phyloP scores from a whole-genome alignment of 2,329 filamentous ascomycete genomes.

The Trichoderma sp. region DNA sequence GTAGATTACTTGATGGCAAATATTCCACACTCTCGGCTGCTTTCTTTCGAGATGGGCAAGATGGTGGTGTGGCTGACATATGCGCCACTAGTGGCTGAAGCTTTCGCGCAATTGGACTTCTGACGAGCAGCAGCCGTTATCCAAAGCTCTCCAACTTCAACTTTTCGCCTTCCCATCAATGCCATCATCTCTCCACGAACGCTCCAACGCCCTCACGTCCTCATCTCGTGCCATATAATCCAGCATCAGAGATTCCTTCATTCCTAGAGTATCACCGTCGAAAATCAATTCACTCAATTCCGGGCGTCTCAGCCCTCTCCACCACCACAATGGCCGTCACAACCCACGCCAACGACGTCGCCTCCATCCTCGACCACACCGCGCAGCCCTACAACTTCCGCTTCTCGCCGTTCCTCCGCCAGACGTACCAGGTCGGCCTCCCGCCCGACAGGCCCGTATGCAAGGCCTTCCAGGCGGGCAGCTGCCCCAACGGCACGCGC shows the following conservation, averaged over 20 bases:
- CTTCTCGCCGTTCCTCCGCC: slow-evolving; percentile 81
- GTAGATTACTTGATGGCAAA: background rate
- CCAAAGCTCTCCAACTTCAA: background rate
- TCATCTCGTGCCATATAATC: background rate
- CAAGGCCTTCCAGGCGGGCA: slow-evolving; percentile 78
- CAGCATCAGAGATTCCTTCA: background rate
- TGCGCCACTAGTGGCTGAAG: slow-evolving; percentile 17
- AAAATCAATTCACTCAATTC: background rate
- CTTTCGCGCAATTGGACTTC: slow-evolving; percentile 1
- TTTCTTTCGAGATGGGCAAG: background rate
- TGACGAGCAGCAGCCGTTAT: background rate
- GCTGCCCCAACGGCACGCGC: slow-evolving; percentile 78
- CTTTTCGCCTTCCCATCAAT: background rate
- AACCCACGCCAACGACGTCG: slow-evolving; percentile 26
- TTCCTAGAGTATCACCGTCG: background rate
- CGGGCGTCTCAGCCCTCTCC: slow-evolving; percentile 1
- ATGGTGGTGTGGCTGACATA: slow-evolving; percentile 21
- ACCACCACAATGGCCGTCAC: slow-evolving; percentile 32
- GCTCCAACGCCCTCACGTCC: background rate
- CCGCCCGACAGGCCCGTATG: slow-evolving; percentile 76
- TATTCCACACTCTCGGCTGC: background rate
- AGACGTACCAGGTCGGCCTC: slow-evolving; percentile 80
- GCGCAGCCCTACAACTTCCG: slow-evolving; percentile 65
- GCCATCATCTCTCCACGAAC: background rate
- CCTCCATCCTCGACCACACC: slow-evolving; percentile 55